Evolutionary conservation across 1,284 basidiomycete species (phyloP).

Genomic region (Tylopilus sp.): DNA sequence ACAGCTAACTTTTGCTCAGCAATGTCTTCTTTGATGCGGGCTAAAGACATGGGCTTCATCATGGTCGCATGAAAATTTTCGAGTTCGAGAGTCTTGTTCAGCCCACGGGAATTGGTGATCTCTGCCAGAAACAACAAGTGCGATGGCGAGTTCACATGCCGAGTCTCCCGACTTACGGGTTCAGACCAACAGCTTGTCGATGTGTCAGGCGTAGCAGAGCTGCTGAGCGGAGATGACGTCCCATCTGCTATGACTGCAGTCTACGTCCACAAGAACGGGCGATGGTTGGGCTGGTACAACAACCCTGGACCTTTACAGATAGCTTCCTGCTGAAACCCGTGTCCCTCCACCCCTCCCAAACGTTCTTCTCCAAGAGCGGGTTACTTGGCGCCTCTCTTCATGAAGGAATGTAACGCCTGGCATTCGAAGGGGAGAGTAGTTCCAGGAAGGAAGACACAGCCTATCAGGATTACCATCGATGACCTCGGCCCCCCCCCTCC

Average conservation of each 20-base stretch:
- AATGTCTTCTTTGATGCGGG: not conserved
- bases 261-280: not conserved
- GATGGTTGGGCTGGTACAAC: not conserved
- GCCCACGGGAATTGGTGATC: too few relatives aligned
- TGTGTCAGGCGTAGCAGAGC: too few relatives aligned
- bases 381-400: not conserved
- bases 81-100: too few relatives aligned
- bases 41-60: too few relatives aligned
- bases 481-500: constrained; percentile 8
- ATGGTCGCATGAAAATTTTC: too few relatives aligned
- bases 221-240: not conserved
- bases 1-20: not conserved
- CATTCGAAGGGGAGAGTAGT: not conserved
- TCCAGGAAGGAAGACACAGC: constrained; percentile 5
- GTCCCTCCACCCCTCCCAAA: not conserved
- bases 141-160: too few relatives aligned
- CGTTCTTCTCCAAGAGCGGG: not conserved
- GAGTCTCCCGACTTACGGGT: too few relatives aligned
- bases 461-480: constrained; percentile 17
- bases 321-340: not conserved
- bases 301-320: not conserved
- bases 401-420: not conserved
- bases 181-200: too few relatives aligned
- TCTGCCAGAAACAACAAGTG: too few relatives aligned
- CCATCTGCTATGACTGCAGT: not conserved